These are phyloP conservation scores for Podospora bellae-mahoneyi DNA, from an alignment of 495 filamentous ascomycete genomes.

Conservation along the genomic window DNA sequence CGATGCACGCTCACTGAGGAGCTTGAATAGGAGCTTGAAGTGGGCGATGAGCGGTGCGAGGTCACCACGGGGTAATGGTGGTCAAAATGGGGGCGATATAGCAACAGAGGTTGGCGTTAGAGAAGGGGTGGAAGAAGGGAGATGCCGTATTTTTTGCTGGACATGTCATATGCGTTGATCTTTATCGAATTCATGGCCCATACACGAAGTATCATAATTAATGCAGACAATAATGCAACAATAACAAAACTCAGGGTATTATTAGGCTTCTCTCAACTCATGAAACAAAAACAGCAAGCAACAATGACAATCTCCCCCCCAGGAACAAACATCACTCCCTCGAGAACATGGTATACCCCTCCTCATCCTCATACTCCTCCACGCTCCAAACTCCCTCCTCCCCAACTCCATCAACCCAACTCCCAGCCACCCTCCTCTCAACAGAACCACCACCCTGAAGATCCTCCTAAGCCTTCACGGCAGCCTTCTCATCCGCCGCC, in stretches of 20 bases:
- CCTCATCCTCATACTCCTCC: background rate
- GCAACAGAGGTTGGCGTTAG: background rate
- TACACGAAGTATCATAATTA: background rate
- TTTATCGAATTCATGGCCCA: too few species aligned
- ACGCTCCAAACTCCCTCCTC: background rate
- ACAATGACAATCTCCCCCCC: background rate
- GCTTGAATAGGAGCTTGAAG: background rate
- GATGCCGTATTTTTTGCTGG: too few species aligned
- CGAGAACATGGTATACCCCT: background rate
- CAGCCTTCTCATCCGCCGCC: slow-evolving; percentile 24
- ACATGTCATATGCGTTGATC: too few species aligned
- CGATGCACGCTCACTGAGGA: background rate
- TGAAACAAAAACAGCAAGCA: background rate
- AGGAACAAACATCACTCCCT: background rate
- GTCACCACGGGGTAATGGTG: background rate
- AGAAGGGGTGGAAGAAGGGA: background rate
- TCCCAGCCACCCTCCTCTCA: background rate
- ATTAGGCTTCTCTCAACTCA: background rate
- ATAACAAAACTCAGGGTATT: background rate
- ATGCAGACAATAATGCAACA: background rate
- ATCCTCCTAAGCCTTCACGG: slow-evolving; percentile 6
- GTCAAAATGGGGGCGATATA: background rate
- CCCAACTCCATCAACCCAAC: background rate
- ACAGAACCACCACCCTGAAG: background rate
- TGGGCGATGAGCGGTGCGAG: background rate